Percentiles rank a stretch among this genome's conserved stretches.
phyloP scores from a whole-genome alignment of 2,329 filamentous ascomycete species.

The Diaporthe australafricana region DNA sequence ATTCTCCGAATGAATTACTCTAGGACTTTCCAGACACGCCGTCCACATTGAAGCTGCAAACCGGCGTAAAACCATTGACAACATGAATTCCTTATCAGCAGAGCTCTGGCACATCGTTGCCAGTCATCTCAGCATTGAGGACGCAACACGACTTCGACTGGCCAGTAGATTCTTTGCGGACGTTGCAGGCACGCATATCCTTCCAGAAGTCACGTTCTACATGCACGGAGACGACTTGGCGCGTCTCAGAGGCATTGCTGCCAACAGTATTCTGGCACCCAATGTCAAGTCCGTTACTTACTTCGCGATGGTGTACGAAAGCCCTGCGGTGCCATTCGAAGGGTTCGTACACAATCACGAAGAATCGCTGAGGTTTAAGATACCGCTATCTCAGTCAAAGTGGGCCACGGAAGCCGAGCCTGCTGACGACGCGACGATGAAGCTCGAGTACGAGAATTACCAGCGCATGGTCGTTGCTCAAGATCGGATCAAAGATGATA shows the following conservation, averaged over 20 bases:
- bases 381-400: too few species aligned
- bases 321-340: neutral
- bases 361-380: neutral
- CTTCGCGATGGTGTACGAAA: neutral
- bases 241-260: neutral
- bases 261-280: neutral
- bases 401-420: neutral
- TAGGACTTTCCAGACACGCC: neutral
- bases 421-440: neutral
- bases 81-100: neutral
- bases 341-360: neutral
- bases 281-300: neutral
- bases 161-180: neutral
- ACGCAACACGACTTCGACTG: neutral
- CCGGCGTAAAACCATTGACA: neutral
- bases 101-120: constrained; percentile 13
- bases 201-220: neutral
- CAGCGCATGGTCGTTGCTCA: neutral
- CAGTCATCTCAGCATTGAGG: neutral
- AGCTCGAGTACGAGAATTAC: neutral
- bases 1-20: neutral
- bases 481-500: neutral
- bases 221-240: neutral
- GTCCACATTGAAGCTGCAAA: neutral
- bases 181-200: neutral